Evolutionary conservation across 2,329 filamentous ascomycete genomes (phyloP), one percentile per base, ranked within the genome.

Genomic region (Fusarium xyrophilum): DNA sequence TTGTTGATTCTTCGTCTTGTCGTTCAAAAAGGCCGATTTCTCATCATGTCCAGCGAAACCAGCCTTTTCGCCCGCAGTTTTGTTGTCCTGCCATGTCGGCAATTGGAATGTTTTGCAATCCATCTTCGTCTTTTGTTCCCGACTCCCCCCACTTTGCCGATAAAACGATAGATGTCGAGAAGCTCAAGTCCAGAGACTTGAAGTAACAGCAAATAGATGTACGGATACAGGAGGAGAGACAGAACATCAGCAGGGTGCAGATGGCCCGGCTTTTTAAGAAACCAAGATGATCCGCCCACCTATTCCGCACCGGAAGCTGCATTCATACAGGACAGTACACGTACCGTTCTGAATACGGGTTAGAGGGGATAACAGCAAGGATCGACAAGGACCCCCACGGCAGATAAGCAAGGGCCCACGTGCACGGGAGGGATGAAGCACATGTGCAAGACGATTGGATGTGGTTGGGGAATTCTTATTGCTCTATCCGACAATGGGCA

Each of bases 361-460:
- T 57, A 38, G 43, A 30, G 43, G 27, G 40, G 43, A 17, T 13
- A 30, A 54, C 46, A 59, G 50, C 38, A 43, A 35, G 56, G 39
- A 55, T 54, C 23, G n/a, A 58, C 40, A 28, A 43, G 3, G 25
- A 44, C 52, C 50, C 46, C 59, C 59, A 47, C 46, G 43, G 38
- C 56, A 38, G 35, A 46, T 52, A 23, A 27, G 25, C 28, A 25
- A 33, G 28, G 30, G 52, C 63, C 53, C 67, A 69, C 62, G 67
- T 69, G 67, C 58, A 67, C 9, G 38, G 48, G 38, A 56, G 44
- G 30, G 39, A 12, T 33, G n/a, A 13, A 44, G 61, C 67, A 69
- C 67, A 67, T 69, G 67, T 35, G 42, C 23, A 28, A 54, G 38
- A 43, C n/a, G 66, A 69, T 69, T 69, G 67, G 66, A 33, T 32